Evolutionary conservation across 2,329 filamentous ascomycete species (phyloP), one percentile per base, ranked within the genome.

Genomic region (Aspergillus sergii): DNA sequence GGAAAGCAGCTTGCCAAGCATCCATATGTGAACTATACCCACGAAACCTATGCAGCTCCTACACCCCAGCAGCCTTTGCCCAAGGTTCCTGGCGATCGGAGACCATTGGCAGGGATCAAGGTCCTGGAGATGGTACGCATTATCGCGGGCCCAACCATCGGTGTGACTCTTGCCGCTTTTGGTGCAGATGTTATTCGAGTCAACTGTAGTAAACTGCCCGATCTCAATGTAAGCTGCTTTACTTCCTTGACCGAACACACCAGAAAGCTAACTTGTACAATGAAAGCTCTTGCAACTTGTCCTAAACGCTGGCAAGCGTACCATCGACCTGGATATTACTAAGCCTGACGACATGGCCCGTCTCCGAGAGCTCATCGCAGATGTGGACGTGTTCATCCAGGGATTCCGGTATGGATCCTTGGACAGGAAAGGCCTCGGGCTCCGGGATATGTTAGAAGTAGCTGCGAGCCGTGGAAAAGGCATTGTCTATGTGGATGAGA

Each of bases 301-400:
- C 1, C 54, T 72, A 1, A 72, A 71, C 41, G 67, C 69, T 1
- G 69, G 67, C 43, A 72, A 72, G 56, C 69, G 70, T 10, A 72
- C 71, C 1, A 66, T 73, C 12, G 68, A 72, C 45, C 62, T 87
- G 3, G 81, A 88, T 66, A 80, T 86, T 41, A 77, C 78, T 50
- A 75, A 79, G 3, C 66, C 76, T 1, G 70, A 74, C 1, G 82
- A 83, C 55, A 78, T 76, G 61, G 69, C 70, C 1, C 74, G 79
- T 10, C 71, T 85, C 0, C 70, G 75, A 3, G 72, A 77, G 7
- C 77, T 86, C 1, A 68, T 86, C 14, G 68, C 70, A 6, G 81
- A 83, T 2, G 83, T 81, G 2, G 85, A 88, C 67, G 80, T 86
- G 41, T 82, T 86, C 62, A 71, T 87, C 26, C 82, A 86, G 63